Evolutionary conservation across 2,329 filamentous ascomycete species (phyloP).

Genomic region (Xylariaceae sp.): DNA sequence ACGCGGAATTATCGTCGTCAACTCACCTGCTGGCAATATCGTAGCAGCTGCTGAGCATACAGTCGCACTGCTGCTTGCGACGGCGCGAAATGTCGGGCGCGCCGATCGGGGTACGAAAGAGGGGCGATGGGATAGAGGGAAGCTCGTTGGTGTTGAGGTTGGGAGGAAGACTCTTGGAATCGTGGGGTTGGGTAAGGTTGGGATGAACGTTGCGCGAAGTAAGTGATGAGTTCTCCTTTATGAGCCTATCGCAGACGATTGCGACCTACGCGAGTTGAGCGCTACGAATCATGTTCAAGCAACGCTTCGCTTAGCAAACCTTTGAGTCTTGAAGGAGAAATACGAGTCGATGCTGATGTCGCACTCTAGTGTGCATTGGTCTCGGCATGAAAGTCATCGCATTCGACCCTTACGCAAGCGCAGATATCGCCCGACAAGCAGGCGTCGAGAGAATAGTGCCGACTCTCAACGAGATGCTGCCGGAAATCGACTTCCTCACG

Average conservation of each 20-base stretch:
- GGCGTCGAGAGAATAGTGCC: conserved; percentile 58
- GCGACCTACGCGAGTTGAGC: too few relatives aligned
- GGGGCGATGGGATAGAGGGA: conserved; percentile 72
- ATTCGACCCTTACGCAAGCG: conserved; percentile 73
- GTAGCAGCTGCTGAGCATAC: conserved; percentile 77
- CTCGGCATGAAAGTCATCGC: conserved; percentile 61
- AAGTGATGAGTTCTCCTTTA: neutral
- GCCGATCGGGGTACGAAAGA: conserved; percentile 65
- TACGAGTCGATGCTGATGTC: too few relatives aligned
- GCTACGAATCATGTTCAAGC: too few relatives aligned
- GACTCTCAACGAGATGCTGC: conserved; percentile 57
- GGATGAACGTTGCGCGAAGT: conserved; percentile 63
- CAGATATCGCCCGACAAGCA: conserved; percentile 64
- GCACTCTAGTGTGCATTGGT: conserved; percentile 14
- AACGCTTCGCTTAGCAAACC: too few relatives aligned
- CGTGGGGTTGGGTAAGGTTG: conserved; percentile 79
- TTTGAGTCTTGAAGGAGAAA: too few relatives aligned
- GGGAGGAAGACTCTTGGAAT: conserved; percentile 73
- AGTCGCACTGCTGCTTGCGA: conserved; percentile 68
- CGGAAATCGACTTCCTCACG: conserved; percentile 70
- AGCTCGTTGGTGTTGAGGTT: conserved; percentile 72
- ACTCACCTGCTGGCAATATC: conserved; percentile 76
- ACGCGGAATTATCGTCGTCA: conserved; percentile 74
- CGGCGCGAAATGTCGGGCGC: conserved; percentile 68
- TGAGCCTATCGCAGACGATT: too few relatives aligned